phyloP scores from a whole-genome alignment of 2,329 filamentous ascomycete species.

The Aspergillus transmontanensis region DNA sequence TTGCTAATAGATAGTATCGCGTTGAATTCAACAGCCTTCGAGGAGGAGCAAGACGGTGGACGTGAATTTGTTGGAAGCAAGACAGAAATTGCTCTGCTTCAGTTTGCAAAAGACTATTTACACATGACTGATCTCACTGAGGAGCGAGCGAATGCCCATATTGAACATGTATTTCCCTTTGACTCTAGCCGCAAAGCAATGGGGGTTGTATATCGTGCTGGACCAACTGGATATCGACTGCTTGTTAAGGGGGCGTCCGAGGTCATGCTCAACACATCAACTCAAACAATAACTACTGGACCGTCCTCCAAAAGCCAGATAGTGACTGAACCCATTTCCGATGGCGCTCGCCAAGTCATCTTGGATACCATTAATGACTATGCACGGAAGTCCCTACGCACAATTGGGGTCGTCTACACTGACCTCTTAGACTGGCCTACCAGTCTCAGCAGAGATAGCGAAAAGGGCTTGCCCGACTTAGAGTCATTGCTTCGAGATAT shows the following conservation, averaged over 20 bases:
- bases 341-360: background rate
- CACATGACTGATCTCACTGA: constrained; percentile 63
- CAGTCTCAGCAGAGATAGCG: constrained; percentile 54
- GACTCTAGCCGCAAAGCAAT: constrained; percentile 71
- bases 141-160: constrained; percentile 59
- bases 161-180: constrained; percentile 71
- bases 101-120: constrained; percentile 65
- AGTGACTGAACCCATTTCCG: constrained; percentile 9
- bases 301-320: background rate
- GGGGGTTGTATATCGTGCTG: constrained; percentile 41
- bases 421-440: constrained; percentile 71
- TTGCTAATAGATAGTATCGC: constrained; percentile 39
- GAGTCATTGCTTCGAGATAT: constrained; percentile 69
- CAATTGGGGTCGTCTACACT: constrained; percentile 70
- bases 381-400: constrained; percentile 63
- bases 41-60: constrained; percentile 66
- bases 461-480: constrained; percentile 66
- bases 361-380: constrained; percentile 31
- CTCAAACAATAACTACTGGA: constrained; percentile 19
- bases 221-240: constrained; percentile 39
- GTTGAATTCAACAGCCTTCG: constrained; percentile 67
- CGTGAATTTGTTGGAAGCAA: constrained; percentile 71
- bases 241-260: constrained; percentile 50
- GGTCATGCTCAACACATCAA: constrained; percentile 39
- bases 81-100: constrained; percentile 70